These are phyloP conservation scores for Phyllosticta citrichinensis DNA, from an alignment of 2,329 filamentous ascomycete genomes.

Conservation along the genomic window DNA sequence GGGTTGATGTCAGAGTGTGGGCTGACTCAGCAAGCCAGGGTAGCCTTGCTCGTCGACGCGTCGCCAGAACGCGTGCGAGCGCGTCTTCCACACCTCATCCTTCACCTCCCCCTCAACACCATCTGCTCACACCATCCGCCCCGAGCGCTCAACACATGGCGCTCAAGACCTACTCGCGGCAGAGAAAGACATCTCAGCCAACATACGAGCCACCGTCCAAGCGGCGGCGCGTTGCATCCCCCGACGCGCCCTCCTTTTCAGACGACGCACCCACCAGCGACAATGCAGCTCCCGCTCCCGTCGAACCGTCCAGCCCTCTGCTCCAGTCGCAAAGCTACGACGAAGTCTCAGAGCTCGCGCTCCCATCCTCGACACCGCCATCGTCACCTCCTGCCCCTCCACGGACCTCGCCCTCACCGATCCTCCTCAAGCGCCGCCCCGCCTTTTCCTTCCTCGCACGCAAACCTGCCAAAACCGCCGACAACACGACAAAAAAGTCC, in stretches of 20 bases:
- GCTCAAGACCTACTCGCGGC: slow-evolving; percentile 27
- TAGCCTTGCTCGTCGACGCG: slow-evolving; percentile 11
- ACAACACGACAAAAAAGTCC: slow-evolving; percentile 12
- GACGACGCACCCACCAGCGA: background rate
- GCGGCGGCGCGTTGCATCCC: slow-evolving; percentile 22
- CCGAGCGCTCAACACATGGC: background rate
- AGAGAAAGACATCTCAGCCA: slow-evolving; percentile 19
- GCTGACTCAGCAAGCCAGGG: background rate
- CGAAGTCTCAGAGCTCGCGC: background rate
- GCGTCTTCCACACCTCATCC: slow-evolving; percentile 10
- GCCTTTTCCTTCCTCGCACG: slow-evolving; percentile 33
- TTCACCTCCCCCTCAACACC: slow-evolving; percentile 2
- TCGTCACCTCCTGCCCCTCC: slow-evolving; percentile 42
- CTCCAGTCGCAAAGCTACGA: slow-evolving; percentile 12
- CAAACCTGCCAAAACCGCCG: slow-evolving; percentile 31
- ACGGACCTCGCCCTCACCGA: slow-evolving; percentile 32
- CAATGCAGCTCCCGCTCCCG: background rate
- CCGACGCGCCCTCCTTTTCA: background rate
- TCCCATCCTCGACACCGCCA: slow-evolving; percentile 1
- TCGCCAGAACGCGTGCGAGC: slow-evolving; percentile 10
- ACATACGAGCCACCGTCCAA: slow-evolving; percentile 26
- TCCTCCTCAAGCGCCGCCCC: slow-evolving; percentile 32
- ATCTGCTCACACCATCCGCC: background rate
- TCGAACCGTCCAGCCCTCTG: background rate
- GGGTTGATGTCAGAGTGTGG: background rate